Base-by-base conservation (phyloP, 306 rosid species). In the Cucumis melo region DNA sequence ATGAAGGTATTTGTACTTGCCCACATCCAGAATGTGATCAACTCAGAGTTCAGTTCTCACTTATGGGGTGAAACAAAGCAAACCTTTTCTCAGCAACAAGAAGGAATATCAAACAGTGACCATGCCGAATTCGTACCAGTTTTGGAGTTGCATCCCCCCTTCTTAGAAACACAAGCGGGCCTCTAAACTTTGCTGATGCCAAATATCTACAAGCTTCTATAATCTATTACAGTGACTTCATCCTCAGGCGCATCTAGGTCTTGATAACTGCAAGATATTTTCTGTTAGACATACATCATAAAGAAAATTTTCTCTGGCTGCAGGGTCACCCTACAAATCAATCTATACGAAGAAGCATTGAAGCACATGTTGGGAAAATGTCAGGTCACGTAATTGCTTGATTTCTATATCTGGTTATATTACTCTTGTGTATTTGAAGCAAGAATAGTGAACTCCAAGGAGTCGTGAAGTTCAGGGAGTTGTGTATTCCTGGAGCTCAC, bases 211-310 rank as follows among this genome's bases (percentile, higher is more conserved):
- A 94, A 90, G 86, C 98, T 94, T 84, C 98, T 84, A 82, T 94
- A 94, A 80, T 94, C 98, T 81, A 94, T 94, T 87, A 94, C 98
- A 2, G 98, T 91, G 77, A 94, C 97, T 83, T 94, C 98, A 61
- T 94, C 98, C 38, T 94, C 98, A 0, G 96, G 98, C 14, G 95
- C 98, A 81, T 94, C 98, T 79, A 94, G 84, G 80, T 94, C 98
- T 89, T 91, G 97, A 82, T 94, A 94, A 81, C 98, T 94, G 94
- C 86, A 58, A 24, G 39, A 71, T 74, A 78, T 41, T 44, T 39
- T 20, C 20, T 8, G 38, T 59, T 58, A 58, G 71, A 10, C 0
- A 61, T 51, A 42, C n/a, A 29, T 19, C 65, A 74, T 3, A 82
- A 53, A 75, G 24, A 46, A 46, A n/a, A 17, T 5, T 5, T 21